Percentiles rank a stretch among this genome's conserved stretches.
These are phyloP conservation scores for Chalciporus sp. DNA, from an alignment of 1,284 basidiomycete species.

Conservation along the genomic window DNA sequence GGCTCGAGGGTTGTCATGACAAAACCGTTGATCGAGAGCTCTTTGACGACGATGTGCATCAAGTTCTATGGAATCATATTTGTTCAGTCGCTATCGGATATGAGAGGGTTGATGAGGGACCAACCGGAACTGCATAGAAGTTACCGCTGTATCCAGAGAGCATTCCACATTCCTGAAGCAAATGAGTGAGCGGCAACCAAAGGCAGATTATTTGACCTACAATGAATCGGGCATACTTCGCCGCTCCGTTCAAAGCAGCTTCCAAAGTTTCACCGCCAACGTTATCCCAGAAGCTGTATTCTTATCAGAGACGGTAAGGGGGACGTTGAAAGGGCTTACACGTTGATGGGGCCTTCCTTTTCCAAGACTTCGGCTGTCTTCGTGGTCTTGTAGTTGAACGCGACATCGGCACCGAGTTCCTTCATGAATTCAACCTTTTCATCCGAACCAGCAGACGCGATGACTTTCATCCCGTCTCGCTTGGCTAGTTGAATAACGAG, in stretches of 20 bases:
- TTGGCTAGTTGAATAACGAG: constrained; percentile 42
- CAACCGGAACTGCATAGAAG: constrained; percentile 11
- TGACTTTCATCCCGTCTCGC: constrained; percentile 39
- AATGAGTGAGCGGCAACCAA: background rate
- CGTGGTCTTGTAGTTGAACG: constrained; percentile 41
- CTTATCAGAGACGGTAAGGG: background rate
- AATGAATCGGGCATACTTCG: constrained; percentile 50
- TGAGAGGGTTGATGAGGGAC: background rate
- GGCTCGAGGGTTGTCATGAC: constrained; percentile 5
- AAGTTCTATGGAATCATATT: constrained; percentile 11
- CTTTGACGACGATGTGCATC: constrained; percentile 8
- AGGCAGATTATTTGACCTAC: constrained; percentile 1
- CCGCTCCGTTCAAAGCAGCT: constrained; percentile 53
- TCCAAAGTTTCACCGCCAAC: constrained; percentile 72
- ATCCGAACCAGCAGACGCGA: constrained; percentile 41
- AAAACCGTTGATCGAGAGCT: constrained; percentile 19
- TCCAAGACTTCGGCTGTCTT: constrained; percentile 26
- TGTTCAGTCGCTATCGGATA: background rate
- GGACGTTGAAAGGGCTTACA: constrained; percentile 13
- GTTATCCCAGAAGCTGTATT: constrained; percentile 50
- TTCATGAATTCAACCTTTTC: constrained; percentile 42
- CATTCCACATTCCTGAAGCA: constrained; percentile 25
- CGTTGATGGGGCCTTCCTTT: constrained; percentile 25
- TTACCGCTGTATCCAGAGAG: constrained; percentile 15
- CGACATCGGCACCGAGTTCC: constrained; percentile 39